These are phyloP conservation scores for Chalciporus sp. DNA, from an alignment of 1,284 basidiomycete species.

Conservation along the genomic window DNA sequence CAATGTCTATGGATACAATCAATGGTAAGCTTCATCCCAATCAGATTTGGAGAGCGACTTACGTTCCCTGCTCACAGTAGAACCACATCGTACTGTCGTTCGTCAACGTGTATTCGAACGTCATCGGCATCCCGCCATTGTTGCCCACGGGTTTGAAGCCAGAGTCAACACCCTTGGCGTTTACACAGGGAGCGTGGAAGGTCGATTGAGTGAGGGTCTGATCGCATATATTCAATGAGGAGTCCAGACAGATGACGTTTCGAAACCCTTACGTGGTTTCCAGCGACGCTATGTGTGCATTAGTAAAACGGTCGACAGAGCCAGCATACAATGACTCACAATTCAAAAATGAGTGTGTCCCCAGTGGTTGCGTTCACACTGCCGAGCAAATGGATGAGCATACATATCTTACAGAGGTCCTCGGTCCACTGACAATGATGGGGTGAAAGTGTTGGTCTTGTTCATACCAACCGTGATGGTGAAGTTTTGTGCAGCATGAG, in stretches of 20 bases:
- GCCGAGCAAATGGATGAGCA: background rate
- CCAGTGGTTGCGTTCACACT: conserved; percentile 50
- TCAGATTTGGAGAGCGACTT: background rate
- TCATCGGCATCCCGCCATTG: conserved; percentile 32
- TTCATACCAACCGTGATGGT: background rate
- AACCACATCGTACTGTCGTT: conserved; percentile 52
- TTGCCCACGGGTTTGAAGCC: conserved; percentile 41
- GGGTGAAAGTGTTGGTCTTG: background rate
- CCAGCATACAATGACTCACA: conserved; percentile 36
- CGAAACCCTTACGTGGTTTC: background rate
- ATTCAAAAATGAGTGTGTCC: conserved; percentile 57
- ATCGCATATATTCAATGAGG: background rate
- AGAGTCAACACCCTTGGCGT: conserved; percentile 44
- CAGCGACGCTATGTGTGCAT: background rate
- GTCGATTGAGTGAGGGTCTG: conserved; percentile 62
- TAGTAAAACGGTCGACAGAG: background rate
- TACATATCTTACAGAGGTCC: background rate
- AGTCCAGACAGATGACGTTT: background rate
- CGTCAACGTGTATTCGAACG: conserved; percentile 42
- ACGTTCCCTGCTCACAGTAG: conserved; percentile 39
- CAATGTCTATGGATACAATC: background rate
- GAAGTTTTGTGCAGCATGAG: conserved; percentile 27
- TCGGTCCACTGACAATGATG: background rate
- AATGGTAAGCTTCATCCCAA: background rate
- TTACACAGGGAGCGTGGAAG: conserved; percentile 49